phyloP scores from a whole-genome alignment of 2,329 filamentous ascomycete species.

The Microcyclosporella mali region DNA sequence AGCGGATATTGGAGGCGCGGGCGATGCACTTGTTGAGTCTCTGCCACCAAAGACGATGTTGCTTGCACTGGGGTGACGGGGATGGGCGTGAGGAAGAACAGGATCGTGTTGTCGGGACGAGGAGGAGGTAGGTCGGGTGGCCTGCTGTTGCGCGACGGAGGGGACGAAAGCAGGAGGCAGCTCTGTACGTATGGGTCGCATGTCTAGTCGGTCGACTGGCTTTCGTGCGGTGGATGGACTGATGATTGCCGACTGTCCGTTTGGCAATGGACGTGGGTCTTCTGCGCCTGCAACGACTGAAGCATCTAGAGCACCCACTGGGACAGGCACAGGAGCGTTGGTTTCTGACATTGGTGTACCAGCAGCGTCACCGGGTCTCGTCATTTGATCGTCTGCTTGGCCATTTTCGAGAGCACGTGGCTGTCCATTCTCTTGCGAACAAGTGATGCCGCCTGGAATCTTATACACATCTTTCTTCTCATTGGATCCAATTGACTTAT shows the following conservation, averaged over 20 bases:
- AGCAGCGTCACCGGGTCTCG: constrained; percentile 3
- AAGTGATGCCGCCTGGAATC: too few relatives aligned
- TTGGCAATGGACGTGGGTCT: constrained; percentile 4
- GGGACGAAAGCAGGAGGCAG: constrained; percentile 30
- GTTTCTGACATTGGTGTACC: constrained; percentile 15
- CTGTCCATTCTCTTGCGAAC: background rate
- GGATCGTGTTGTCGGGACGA: constrained; percentile 11
- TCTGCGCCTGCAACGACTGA: constrained; percentile 1
- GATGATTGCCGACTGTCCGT: constrained; percentile 7
- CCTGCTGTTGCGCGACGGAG: constrained; percentile 20
- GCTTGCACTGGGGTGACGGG: constrained; percentile 22
- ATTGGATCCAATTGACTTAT: too few relatives aligned
- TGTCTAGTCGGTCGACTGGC: constrained; percentile 20
- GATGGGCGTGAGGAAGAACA: constrained; percentile 13
- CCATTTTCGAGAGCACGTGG: background rate
- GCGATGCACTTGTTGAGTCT: constrained; percentile 34
- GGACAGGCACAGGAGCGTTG: constrained; percentile 14
- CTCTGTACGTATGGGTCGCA: constrained; percentile 25
- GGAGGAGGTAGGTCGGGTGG: constrained; percentile 18
- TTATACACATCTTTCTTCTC: too few relatives aligned
- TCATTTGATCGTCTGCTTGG: background rate
- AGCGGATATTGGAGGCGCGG: constrained; percentile 27
- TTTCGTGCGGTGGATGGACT: constrained; percentile 13
- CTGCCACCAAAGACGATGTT: constrained; percentile 36
- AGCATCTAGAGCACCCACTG: constrained; percentile 13